Conservation (phyloP, 2,329 filamentous ascomycete genomes). For the Penicillium sp. region DNA sequence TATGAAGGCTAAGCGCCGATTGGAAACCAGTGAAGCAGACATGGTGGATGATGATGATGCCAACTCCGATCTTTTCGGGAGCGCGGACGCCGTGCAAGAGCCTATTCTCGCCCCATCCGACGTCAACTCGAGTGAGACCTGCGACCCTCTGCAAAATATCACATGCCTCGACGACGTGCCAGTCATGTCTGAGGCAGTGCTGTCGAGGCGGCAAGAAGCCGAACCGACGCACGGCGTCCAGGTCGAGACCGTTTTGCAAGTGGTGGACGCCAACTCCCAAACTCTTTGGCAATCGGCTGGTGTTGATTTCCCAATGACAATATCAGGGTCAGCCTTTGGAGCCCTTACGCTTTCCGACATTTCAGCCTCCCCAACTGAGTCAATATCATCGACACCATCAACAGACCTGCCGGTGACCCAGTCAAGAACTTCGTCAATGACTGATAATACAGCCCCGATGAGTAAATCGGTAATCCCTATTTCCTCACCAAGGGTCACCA, state of each 20-base stretch:
- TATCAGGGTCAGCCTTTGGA: constrained; percentile 13
- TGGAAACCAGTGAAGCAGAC: constrained; percentile 6
- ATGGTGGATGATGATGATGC: background rate
- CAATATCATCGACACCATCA: constrained; percentile 3
- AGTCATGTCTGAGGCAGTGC: background rate
- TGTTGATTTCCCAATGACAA: constrained; percentile 14
- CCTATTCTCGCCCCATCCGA: constrained; percentile 6
- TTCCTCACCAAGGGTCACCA: constrained; percentile 9
- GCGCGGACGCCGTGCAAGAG: constrained; percentile 1
- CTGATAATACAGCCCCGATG: constrained; percentile 4
- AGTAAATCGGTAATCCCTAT: constrained; percentile 6
- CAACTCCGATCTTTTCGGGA: constrained; percentile 1
- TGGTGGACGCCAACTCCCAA: constrained; percentile 20
- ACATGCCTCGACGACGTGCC: constrained; percentile 7
- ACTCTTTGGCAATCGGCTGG: constrained; percentile 14
- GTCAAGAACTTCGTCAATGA: constrained; percentile 2
- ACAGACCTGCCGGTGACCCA: constrained; percentile 5
- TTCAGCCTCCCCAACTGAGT: constrained; percentile 2
- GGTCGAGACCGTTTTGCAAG: constrained; percentile 19
- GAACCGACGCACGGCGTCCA: constrained; percentile 5
- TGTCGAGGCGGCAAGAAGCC: constrained; percentile 18
- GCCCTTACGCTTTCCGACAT: constrained; percentile 9
- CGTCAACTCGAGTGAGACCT: constrained; percentile 6
- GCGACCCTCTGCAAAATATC: constrained; percentile 11
- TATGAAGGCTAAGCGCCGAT: constrained; percentile 15